phyloP scores from a whole-genome alignment of 192 early-diverging fungal genomes.

The Coemansia sp. region DNA sequence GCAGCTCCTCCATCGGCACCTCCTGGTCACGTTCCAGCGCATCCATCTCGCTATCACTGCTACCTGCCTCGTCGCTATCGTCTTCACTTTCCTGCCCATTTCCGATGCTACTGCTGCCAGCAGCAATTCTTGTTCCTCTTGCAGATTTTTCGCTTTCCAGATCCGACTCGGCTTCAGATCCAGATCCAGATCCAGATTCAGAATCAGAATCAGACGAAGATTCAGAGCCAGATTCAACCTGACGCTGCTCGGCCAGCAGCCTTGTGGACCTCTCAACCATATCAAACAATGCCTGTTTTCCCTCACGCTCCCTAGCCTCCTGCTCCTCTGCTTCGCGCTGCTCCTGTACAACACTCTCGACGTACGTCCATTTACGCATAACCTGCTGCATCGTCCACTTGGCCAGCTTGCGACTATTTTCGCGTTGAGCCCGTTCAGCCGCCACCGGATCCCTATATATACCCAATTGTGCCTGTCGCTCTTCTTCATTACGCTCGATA shows the following conservation, averaged over 20 bases:
- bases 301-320: constrained; percentile 61
- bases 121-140: not conserved
- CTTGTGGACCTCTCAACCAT: constrained; percentile 75
- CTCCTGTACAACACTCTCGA: constrained; percentile 61
- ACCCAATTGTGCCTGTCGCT: constrained; percentile 25
- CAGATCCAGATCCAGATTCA: constrained; percentile 1
- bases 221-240: constrained; percentile 6
- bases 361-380: constrained; percentile 70
- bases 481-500: constrained; percentile 24
- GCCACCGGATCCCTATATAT: constrained; percentile 20
- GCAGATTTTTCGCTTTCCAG: not conserved
- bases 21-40: constrained; percentile 65
- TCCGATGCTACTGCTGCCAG: no score
- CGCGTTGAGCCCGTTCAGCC: constrained; percentile 27
- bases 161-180: constrained; percentile 19
- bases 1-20: constrained; percentile 60
- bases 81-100: not conserved
- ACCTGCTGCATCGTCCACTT: constrained; percentile 69
- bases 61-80: not conserved
- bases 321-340: constrained; percentile 60
- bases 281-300: constrained; percentile 65
- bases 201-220: constrained; percentile 6
- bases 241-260: constrained; percentile 62
- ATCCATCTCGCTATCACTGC: constrained; percentile 53
- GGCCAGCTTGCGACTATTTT: constrained; percentile 48